A percentile compares a stretch with the other conserved stretches of the same genome.
phyloP scores from a whole-genome alignment of 805 yeast genomes.

The Candida mattraensis region DNA sequence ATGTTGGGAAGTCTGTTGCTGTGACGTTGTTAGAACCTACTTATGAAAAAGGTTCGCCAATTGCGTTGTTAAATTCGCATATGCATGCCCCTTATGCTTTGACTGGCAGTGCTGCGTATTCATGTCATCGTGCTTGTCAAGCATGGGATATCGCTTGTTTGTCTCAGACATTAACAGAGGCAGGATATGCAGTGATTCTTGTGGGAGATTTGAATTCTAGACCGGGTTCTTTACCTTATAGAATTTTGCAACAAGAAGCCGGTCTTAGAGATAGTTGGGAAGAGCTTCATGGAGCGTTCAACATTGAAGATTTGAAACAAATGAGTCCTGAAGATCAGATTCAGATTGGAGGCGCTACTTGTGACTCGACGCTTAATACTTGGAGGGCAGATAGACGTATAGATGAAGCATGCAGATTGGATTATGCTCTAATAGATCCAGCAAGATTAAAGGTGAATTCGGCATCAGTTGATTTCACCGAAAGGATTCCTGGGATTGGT shows the following conservation, averaged over 20 bases:
- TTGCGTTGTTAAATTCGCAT: slow-evolving; percentile 87
- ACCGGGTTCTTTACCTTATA: slow-evolving; percentile 83
- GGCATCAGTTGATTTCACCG: slow-evolving; percentile 78
- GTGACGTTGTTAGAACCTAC: slow-evolving; percentile 65
- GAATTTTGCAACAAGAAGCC: slow-evolving; percentile 67
- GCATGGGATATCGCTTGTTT: slow-evolving; percentile 91
- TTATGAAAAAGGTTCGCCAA: slow-evolving; percentile 44
- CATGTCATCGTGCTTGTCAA: slow-evolving; percentile 88
- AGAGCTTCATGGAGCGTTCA: slow-evolving; percentile 51
- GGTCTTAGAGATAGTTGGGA: slow-evolving; percentile 84
- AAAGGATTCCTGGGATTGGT: slow-evolving; percentile 61
- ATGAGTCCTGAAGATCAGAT: slow-evolving; percentile 65
- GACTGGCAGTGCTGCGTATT: slow-evolving; percentile 84
- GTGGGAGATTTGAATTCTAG: slow-evolving; percentile 93
- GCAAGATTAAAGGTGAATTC: slow-evolving; percentile 48
- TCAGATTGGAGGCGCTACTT: slow-evolving; percentile 75
- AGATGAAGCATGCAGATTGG: slow-evolving; percentile 82
- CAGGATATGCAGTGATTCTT: slow-evolving; percentile 83
- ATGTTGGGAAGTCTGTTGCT: slow-evolving; percentile 87
- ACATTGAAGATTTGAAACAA: slow-evolving; percentile 40
- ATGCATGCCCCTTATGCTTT: slow-evolving; percentile 95
- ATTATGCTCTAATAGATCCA: slow-evolving; percentile 80
- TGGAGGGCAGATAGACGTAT: slow-evolving; percentile 64
- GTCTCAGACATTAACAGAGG: slow-evolving; percentile 55
- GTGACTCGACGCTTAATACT: slow-evolving; percentile 84